Evolutionary conservation across 140 eudicot genomes (phyloP).

Genomic region (Oenanthe javanica): DNA sequence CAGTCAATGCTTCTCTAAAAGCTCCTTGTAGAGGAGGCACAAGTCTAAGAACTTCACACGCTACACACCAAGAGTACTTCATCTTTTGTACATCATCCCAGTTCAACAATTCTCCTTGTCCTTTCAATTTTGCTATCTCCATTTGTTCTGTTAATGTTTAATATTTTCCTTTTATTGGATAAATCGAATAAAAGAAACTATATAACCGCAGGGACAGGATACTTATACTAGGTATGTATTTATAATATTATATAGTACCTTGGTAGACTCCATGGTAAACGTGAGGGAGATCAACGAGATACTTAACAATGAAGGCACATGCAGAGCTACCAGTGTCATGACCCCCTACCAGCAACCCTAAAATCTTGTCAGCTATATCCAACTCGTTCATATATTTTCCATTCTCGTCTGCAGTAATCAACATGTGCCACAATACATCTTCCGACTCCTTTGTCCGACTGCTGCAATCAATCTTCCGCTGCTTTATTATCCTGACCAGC

Average conservation of each 20-base stretch:
- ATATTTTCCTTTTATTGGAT: neutral
- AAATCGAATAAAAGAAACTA: neutral
- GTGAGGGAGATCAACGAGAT: conserved; percentile 14
- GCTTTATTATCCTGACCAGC: conserved; percentile 36
- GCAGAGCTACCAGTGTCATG: conserved; percentile 20
- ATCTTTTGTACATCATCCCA: conserved; percentile 72
- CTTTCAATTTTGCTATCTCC: conserved; percentile 50
- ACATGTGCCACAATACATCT: conserved; percentile 30
- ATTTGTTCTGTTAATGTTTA: conserved; percentile 41
- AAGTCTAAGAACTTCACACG: conserved; percentile 66
- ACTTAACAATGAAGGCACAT: conserved; percentile 16
- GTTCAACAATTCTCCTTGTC: conserved; percentile 41
- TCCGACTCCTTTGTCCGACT: conserved; percentile 43
- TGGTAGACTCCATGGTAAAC: conserved; percentile 6
- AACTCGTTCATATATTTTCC: conserved; percentile 9
- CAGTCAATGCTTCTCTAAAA: conserved; percentile 51
- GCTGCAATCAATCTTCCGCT: conserved; percentile 52
- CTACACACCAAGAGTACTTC: conserved; percentile 82
- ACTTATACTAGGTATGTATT: neutral
- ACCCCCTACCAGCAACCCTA: conserved; percentile 17
- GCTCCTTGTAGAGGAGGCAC: conserved; percentile 72
- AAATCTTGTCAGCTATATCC: conserved; percentile 15
- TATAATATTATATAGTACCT: neutral
- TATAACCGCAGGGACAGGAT: neutral
- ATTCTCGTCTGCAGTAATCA: neutral